phyloP scores from a whole-genome alignment of 2,329 filamentous ascomycete genomes.

The Penicillium sp. region DNA sequence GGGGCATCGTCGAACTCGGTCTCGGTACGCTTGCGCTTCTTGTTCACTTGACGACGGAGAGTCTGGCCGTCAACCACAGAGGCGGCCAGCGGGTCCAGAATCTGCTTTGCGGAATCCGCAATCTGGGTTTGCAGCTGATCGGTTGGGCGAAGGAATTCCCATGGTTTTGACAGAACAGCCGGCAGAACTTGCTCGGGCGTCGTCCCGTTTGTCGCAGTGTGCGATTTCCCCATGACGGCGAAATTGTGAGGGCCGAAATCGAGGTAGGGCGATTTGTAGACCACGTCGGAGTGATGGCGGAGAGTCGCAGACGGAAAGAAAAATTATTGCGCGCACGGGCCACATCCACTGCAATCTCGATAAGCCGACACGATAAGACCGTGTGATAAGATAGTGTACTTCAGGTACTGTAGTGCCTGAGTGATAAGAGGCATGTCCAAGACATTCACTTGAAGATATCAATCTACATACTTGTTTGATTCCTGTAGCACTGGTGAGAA shows the following conservation, averaged over 20 bases:
- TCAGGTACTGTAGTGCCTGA: too few relatives aligned
- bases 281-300: neutral
- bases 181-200: constrained; percentile 11
- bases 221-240: constrained; percentile 15
- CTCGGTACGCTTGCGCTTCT: constrained; percentile 68
- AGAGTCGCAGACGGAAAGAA: constrained; percentile 11
- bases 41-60: constrained; percentile 58
- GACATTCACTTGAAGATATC: too few relatives aligned
- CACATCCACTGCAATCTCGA: too few relatives aligned
- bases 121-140: constrained; percentile 61
- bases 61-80: constrained; percentile 69
- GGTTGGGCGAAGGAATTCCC: constrained; percentile 71
- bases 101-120: constrained; percentile 69
- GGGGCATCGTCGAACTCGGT: constrained; percentile 41
- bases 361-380: too few relatives aligned
- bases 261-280: neutral
- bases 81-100: constrained; percentile 70
- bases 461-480: too few relatives aligned
- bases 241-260: neutral
- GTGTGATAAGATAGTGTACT: too few relatives aligned
- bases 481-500: too few relatives aligned
- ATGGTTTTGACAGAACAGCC: constrained; percentile 54
- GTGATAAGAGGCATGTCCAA: too few relatives aligned
- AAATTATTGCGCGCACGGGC: constrained; percentile 17
- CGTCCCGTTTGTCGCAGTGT: constrained; percentile 1